Base-by-base conservation (phyloP, 2,329 filamentous ascomycete species). In the Xylaria sp. region DNA sequence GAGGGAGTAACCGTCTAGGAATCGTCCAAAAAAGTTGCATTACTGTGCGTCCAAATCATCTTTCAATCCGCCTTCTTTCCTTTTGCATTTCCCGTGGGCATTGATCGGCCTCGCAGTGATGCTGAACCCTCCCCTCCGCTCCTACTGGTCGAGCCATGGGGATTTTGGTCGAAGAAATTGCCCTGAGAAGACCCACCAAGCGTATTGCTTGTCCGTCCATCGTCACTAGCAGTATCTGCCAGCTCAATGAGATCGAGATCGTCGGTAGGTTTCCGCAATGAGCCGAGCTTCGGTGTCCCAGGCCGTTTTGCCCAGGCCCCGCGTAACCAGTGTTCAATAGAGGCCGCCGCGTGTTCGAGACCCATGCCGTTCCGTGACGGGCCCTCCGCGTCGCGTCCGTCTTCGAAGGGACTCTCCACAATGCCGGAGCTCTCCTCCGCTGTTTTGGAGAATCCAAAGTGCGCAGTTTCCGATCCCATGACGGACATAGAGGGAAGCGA, bases 281-380 rank as follows among this genome's bases (percentile, higher is more conserved):
- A 76, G 23, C 82, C 82, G n/a, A 83, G 70, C 32, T 82, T 80
- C 1, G 86, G 86, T n/a, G 86, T 87, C 23, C 81, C 80, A 0
- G 86, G 85, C 4, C 87, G 85, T 76, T 90, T 91, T 6, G 87
- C 84, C 69, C 94, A 93, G 46, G 97, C 90, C 71, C 94, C 93
- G 69, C 94, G 87, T 68, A 98, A 85, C 94, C 96, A 99, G 0
- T 91, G 92, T 81, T 98, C 96, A 37, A 98, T 90, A 2, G 92
- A 91, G 6, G 93, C 92, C 1, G 94, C 94, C 10, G 97, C 91
- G 72, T 94, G 92, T 76, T 97, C 94, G 2, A 98, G 83, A 0
- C 87, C 84, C 2, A 81, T 84, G 15, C 86, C 85, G 56, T 86
- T 84, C 58, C 82, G 81, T n/a, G 82, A 80, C 5, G 81, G 74